Evolutionary conservation across 1,284 basidiomycete genomes (phyloP).

Genomic region (Testicularia cyperi): DNA sequence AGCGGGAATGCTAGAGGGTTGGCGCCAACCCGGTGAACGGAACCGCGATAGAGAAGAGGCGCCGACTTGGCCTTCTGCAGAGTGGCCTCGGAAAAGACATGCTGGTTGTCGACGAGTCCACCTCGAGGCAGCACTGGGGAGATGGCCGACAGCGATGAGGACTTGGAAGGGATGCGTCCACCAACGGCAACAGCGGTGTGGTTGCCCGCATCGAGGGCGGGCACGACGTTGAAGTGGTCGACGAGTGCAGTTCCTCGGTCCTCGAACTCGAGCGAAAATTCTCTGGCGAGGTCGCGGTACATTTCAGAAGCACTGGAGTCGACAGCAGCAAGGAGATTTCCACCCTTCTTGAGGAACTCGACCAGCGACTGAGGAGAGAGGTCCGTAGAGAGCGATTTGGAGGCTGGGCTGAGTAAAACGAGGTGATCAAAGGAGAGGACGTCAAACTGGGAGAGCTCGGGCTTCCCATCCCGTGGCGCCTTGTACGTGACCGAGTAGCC

Average conservation of each 20-base stretch:
- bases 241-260: conserved; percentile 61
- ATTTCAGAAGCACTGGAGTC: conserved; percentile 66
- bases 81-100: conserved; percentile 55
- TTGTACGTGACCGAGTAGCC: conserved; percentile 40
- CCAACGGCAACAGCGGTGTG: conserved; percentile 48
- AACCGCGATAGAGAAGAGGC: conserved; percentile 72
- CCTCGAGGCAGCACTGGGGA: too few relatives aligned
- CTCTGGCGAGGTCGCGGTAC: conserved; percentile 64
- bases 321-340: conserved; percentile 82
- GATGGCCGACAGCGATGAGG: conserved; percentile 2
- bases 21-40: conserved; percentile 71
- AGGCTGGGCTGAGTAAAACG: conserved; percentile 39
- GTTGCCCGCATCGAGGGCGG: conserved; percentile 32
- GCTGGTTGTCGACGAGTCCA: conserved; percentile 51
- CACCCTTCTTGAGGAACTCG: conserved; percentile 68
- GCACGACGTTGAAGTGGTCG: conserved; percentile 61
- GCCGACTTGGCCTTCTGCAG: conserved; percentile 63
- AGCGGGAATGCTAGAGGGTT: conserved; percentile 83
- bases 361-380: conserved; percentile 82
- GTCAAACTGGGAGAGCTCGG: conserved; percentile 42
- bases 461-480: conserved; percentile 18
- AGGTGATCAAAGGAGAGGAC: conserved; percentile 53
- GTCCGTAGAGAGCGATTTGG: conserved; percentile 69
- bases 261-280: conserved; percentile 66
- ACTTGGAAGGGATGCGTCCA: too few relatives aligned